These are phyloP conservation scores for Metschnikowia shivogae DNA, from an alignment of 805 yeast species.

Conservation along the genomic window DNA sequence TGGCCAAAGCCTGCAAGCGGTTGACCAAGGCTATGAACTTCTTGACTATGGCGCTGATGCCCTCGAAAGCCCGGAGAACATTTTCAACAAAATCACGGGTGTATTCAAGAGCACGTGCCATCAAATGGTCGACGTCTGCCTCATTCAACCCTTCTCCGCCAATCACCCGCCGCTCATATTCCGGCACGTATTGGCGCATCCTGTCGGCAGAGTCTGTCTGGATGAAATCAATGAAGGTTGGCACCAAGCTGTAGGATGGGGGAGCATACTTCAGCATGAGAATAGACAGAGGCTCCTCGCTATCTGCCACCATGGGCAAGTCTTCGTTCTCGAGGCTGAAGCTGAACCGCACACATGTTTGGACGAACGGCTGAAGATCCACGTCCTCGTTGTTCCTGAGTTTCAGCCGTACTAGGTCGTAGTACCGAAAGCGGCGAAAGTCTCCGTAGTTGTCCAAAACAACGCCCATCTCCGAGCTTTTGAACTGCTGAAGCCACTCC, in stretches of 20 bases:
- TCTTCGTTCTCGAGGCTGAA: not conserved
- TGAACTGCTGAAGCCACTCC: constrained; percentile 1
- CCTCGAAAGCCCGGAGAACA: constrained; percentile 9
- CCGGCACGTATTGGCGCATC: not conserved
- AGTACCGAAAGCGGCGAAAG: constrained; percentile 13
- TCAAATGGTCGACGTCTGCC: constrained; percentile 1
- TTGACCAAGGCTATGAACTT: constrained; percentile 6
- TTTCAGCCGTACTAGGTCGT: constrained; percentile 10
- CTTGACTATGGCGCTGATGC: constrained; percentile 8
- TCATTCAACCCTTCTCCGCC: not conserved
- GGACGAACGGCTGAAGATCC: not conserved
- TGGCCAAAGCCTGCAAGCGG: constrained; percentile 11
- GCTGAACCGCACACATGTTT: not conserved
- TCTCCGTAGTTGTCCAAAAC: constrained; percentile 6
- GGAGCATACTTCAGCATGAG: not conserved
- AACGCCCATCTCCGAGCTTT: constrained; percentile 1
- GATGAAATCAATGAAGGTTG: not conserved
- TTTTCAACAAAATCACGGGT: constrained; percentile 7
- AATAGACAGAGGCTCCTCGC: not conserved
- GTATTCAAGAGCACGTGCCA: constrained; percentile 5
- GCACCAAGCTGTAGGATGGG: not conserved
- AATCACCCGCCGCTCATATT: not conserved
- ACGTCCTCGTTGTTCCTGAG: not conserved
- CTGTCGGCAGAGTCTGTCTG: not conserved
- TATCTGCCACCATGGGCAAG: not conserved